Evolutionary conservation across 257 asterid species (phyloP).

Genomic region (Catharanthus roseus): DNA sequence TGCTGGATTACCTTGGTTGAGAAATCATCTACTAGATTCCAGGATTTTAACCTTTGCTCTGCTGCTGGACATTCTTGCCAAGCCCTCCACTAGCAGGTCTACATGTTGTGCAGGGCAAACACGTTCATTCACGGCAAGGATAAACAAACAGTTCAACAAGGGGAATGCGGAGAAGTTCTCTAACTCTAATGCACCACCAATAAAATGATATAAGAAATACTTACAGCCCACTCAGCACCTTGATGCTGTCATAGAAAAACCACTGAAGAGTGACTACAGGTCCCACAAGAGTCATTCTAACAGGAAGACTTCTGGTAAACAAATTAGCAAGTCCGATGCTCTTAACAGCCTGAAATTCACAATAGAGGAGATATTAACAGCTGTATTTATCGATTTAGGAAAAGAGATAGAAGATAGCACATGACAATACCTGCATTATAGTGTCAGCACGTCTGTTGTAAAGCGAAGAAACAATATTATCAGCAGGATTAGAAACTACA

Average conservation of each 20-base stretch:
- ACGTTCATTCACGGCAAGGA: not conserved
- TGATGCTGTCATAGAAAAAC: conserved; percentile 72
- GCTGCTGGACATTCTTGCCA: conserved; percentile 40
- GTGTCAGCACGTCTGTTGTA: conserved; percentile 47
- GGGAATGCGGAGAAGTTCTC: not conserved
- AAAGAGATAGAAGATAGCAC: not conserved
- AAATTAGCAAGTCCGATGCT: conserved; percentile 50
- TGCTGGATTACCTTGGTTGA: not conserved
- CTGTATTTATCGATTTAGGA: not conserved
- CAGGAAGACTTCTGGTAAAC: conserved; percentile 66
- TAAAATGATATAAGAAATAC: conserved; percentile 19
- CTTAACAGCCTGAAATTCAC: conserved; percentile 45
- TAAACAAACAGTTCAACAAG: no score
- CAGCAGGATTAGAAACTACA: conserved; percentile 65
- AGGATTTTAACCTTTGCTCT: conserved; percentile 14
- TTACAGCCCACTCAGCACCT: conserved; percentile 59
- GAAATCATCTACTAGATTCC: not conserved
- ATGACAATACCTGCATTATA: conserved; percentile 35
- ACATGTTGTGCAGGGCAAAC: not conserved
- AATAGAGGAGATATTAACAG: conserved; percentile 2
- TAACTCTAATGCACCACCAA: no score
- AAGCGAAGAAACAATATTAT: conserved; percentile 61
- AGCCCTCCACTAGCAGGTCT: conserved; percentile 86
- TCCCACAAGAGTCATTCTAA: conserved; percentile 59
- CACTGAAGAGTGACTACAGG: conserved; percentile 68